phyloP scores from a whole-genome alignment of 495 filamentous ascomycete genomes.

The Tetracladium marchalianum region DNA sequence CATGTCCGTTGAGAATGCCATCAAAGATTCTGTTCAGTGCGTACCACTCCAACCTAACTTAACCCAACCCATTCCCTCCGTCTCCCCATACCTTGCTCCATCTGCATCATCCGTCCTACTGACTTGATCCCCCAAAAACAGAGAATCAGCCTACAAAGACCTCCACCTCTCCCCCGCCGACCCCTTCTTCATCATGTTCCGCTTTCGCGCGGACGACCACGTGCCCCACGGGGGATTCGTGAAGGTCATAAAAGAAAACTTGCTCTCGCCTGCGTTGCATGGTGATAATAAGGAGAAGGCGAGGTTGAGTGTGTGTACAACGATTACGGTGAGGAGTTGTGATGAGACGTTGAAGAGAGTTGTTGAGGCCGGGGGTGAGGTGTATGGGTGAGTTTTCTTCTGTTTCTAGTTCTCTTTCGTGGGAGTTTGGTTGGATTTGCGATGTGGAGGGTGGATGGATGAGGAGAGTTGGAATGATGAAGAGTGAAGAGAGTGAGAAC shows the following conservation, averaged over 20 bases:
- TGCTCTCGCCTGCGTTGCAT: constrained; percentile 8
- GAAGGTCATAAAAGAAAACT: constrained; percentile 5
- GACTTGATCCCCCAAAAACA: neutral
- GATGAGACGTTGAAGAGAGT: constrained; percentile 11
- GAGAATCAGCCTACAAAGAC: too few relatives aligned
- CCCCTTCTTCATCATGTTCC: constrained; percentile 8
- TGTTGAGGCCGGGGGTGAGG: constrained; percentile 14
- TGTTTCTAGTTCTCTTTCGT: too few relatives aligned
- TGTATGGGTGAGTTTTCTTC: constrained; percentile 9
- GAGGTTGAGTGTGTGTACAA: constrained; percentile 7
- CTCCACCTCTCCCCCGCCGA: neutral
- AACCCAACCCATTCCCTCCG: too few relatives aligned
- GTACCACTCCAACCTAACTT: too few relatives aligned
- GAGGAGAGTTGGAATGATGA: neutral
- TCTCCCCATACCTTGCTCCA: too few relatives aligned
- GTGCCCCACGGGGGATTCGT: constrained; percentile 12
- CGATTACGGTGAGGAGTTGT: constrained; percentile 14
- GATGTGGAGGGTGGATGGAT: too few relatives aligned
- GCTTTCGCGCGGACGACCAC: constrained; percentile 3
- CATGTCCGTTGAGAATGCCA: too few relatives aligned
- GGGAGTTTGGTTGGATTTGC: too few relatives aligned
- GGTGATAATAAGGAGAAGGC: constrained; percentile 1
- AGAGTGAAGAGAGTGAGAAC: too few relatives aligned
- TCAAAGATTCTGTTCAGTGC: too few relatives aligned
- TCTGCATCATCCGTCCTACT: too few relatives aligned